Evolutionary conservation across 345 rosid genomes (phyloP).

Genomic region (Salix viminalis): DNA sequence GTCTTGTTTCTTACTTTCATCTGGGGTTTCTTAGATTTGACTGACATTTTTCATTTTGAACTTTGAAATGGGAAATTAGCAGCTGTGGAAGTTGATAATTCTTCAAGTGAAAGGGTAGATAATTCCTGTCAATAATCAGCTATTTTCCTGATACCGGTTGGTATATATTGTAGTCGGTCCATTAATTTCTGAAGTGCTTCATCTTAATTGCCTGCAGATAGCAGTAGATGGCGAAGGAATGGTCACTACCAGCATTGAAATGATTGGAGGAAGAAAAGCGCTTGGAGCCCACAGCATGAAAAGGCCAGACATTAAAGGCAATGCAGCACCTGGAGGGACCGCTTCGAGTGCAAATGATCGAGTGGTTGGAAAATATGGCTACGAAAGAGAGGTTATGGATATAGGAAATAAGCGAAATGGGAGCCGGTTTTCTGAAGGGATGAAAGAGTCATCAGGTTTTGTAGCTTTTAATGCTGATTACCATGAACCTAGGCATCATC

Average conservation of each 20-base stretch:
- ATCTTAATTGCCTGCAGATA: slow-evolving; percentile 1
- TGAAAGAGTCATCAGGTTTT: slow-evolving; percentile 40
- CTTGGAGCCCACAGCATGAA: background rate
- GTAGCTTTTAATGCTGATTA: slow-evolving; percentile 73
- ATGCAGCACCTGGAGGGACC: slow-evolving; percentile 3
- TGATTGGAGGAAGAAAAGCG: slow-evolving; percentile 13
- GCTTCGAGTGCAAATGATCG: background rate
- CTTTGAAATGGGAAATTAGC: background rate
- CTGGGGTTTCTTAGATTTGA: background rate
- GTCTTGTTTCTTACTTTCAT: background rate
- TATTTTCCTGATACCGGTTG: no score
- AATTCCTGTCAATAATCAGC: background rate
- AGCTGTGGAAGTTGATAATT: slow-evolving; percentile 1
- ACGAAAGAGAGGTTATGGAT: background rate
- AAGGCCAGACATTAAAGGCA: slow-evolving; percentile 13
- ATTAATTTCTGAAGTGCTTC: background rate
- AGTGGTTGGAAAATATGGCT: background rate
- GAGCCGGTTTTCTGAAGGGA: slow-evolving; percentile 12
- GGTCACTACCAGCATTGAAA: background rate
- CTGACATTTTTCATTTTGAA: background rate
- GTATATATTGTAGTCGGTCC: no score
- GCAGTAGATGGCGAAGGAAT: background rate
- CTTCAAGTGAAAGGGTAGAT: slow-evolving; percentile 12
- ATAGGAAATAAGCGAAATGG: background rate
- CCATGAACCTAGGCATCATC: slow-evolving; percentile 67